phyloP scores from a whole-genome alignment of 805 yeast genomes.

The Hyphopichia homilentoma region DNA sequence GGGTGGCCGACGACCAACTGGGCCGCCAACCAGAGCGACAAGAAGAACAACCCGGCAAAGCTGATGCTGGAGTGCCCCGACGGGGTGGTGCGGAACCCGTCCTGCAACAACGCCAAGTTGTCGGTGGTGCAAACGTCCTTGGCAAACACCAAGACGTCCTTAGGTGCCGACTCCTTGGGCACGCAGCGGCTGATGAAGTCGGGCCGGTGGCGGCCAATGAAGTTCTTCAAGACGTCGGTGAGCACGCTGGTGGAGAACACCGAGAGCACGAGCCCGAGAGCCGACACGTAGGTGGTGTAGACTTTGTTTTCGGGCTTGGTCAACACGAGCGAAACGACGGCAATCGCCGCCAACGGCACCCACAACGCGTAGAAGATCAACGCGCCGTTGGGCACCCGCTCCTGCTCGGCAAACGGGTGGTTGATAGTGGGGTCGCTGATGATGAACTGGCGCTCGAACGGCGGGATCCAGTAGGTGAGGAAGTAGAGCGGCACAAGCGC shows the following conservation, averaged over 20 bases:
- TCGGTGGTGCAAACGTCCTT: conserved; percentile 62
- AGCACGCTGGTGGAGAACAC: conserved; percentile 56
- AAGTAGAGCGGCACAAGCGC: conserved; percentile 19
- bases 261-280: conserved; percentile 63
- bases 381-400: conserved; percentile 59
- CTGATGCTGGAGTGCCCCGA: conserved; percentile 76
- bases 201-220: conserved; percentile 89
- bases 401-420: conserved; percentile 76
- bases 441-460: conserved; percentile 76
- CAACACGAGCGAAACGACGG: conserved; percentile 30
- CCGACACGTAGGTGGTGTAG: conserved; percentile 59
- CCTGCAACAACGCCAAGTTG: conserved; percentile 43
- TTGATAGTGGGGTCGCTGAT: conserved; percentile 72
- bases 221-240: conserved; percentile 73
- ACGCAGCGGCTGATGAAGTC: conserved; percentile 85
- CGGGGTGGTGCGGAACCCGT: conserved; percentile 81
- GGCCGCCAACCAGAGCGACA: conserved; percentile 64
- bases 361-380: conserved; percentile 53
- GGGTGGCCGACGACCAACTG: conserved; percentile 49
- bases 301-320: conserved; percentile 51
- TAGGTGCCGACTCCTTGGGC: conserved; percentile 60
- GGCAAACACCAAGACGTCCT: conserved; percentile 51
- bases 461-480: conserved; percentile 31
- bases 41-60: conserved; percentile 63
- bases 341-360: conserved; percentile 45